Evolutionary conservation across 2,329 filamentous ascomycete species (phyloP).

Genomic region (Cadophora malorum): DNA sequence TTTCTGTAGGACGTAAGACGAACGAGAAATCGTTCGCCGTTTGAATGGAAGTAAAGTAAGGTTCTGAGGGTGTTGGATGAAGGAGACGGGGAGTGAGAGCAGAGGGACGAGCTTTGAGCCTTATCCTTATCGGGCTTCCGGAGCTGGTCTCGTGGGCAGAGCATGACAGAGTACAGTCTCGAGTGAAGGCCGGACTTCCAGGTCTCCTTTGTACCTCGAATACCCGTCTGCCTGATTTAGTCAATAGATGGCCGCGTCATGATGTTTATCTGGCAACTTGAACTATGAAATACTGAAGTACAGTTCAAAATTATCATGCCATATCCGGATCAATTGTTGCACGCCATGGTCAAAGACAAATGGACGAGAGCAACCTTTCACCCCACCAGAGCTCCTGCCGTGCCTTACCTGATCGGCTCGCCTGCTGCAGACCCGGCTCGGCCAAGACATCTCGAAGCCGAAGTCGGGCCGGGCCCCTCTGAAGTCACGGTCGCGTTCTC

Average conservation of each 20-base stretch:
- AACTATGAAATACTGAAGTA: not conserved
- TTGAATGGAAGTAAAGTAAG: not conserved
- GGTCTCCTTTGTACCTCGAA: slow-evolving; percentile 6
- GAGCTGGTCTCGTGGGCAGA: slow-evolving; percentile 23
- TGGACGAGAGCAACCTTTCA: not conserved
- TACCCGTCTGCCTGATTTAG: slow-evolving; percentile 17
- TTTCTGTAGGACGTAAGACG: not conserved
- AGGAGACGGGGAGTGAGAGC: not conserved
- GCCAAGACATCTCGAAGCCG: not conserved
- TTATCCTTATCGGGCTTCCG: slow-evolving; percentile 18
- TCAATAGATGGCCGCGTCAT: slow-evolving; percentile 1
- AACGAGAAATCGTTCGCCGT: slow-evolving; percentile 8
- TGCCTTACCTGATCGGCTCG: not conserved
- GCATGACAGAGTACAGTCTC: not conserved
- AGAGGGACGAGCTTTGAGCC: slow-evolving; percentile 1
- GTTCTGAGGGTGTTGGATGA: not conserved
- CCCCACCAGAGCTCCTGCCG: not conserved
- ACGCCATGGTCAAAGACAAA: not conserved
- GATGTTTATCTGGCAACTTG: not conserved
- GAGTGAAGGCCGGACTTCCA: not conserved
- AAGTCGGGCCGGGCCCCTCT: slow-evolving; percentile 23
- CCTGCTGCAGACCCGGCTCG: not conserved
- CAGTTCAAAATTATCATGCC: not conserved
- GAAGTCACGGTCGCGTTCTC: slow-evolving; percentile 34
- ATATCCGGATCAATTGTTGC: not conserved